Conservation (phyloP, 2,329 filamentous ascomycete genomes). For the Hypoxylon sp. region DNA sequence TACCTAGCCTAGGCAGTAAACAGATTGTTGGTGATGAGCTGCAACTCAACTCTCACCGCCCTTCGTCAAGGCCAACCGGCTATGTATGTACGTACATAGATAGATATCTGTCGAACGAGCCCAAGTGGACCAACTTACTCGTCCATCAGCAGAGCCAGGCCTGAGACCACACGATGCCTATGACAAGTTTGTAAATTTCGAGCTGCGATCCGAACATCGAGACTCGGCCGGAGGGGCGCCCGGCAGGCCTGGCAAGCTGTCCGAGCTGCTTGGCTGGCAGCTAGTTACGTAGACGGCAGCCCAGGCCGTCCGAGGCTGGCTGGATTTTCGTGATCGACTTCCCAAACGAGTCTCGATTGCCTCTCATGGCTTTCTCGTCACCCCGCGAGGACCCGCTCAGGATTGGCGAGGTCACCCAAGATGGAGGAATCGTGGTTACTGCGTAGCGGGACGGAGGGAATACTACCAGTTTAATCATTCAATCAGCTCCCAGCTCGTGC, state of each 20-base stretch:
- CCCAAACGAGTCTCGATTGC: background rate
- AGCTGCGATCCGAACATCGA: slow-evolving; percentile 1
- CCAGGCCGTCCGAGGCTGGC: no score
- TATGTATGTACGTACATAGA: background rate
- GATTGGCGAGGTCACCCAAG: background rate
- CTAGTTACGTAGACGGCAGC: background rate
- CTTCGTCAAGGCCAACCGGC: slow-evolving; percentile 5
- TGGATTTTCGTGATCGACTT: slow-evolving; percentile 1
- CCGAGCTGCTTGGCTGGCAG: background rate
- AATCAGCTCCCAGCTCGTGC: slow-evolving; percentile 6
- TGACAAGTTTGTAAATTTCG: background rate
- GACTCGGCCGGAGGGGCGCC: background rate
- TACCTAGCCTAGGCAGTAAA: no score
- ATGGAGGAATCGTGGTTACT: no score
- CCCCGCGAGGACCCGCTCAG: background rate
- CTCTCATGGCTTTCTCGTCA: background rate
- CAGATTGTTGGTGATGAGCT: slow-evolving; percentile 1
- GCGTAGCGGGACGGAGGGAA: no score
- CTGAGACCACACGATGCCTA: slow-evolving; percentile 4
- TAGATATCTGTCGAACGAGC: background rate
- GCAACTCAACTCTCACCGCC: slow-evolving; percentile 24
- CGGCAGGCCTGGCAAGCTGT: no score
- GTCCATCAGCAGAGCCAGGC: slow-evolving; percentile 8
- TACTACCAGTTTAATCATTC: slow-evolving; percentile 23
- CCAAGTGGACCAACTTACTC: slow-evolving; percentile 6